Base-by-base conservation (phyloP, 306 rosid genomes). In the Prunus armeniaca region DNA sequence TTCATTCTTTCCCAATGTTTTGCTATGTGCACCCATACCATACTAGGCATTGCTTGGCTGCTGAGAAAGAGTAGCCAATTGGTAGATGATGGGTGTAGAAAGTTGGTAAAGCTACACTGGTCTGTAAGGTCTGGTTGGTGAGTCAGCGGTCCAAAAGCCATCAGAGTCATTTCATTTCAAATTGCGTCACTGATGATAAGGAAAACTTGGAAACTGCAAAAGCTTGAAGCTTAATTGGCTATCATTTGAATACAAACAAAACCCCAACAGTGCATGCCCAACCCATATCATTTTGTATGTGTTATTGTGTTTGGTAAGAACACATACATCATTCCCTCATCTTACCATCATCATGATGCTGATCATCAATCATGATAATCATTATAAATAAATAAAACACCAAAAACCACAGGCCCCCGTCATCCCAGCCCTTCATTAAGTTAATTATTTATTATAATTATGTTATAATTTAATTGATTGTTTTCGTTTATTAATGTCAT, bases 201-300 rank as follows among this genome's bases (percentile, higher is more conserved):
- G 57, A 69, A 22, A 24, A 69, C 67, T 86, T n/a, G 81, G 85
- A 81, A 88, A 84, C 81, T 74, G 83, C 72, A 68, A 47, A 69
- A 50, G 20, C 3, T 27, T 30, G 28, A 19, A 66, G 51, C 45
- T 68, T 78, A 80, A 71, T 81, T 65, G 76, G 78, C 67, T 56
- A 70, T 50, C 64, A 78, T 81, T 81, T 78, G 74, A 54, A 73
- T 66, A 78, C 64, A 38, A 81, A 77, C 67, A 74, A 77, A 84
- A 69, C 47, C 22, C 57, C 73, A 80, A 86, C 82, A 82, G 76
- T 80, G 72, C 79, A 56, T 73, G 82, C 68, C 72, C 65, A 49
- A 79, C 61, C 73, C 74, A 49, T 82, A 86, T 82, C 57, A 86
- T 90, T 81, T 75, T 57, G 79, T 51, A 68, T 58, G 32, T 15